Evolutionary conservation across 768 basidiomycete genomes (phyloP).

Genomic region (Tulasnella calospora): DNA sequence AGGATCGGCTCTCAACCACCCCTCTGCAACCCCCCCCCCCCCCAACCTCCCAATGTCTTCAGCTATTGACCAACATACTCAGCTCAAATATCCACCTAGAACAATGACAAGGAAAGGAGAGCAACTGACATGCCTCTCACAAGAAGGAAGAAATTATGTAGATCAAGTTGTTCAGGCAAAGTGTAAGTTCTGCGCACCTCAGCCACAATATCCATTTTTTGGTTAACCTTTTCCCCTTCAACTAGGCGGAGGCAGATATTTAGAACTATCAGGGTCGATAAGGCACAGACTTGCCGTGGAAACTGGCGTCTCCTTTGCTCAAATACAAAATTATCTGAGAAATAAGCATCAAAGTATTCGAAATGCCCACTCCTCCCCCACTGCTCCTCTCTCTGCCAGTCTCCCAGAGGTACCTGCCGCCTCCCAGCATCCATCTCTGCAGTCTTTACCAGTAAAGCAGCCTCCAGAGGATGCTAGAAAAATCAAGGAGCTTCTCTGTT

Average conservation of each 20-base stretch:
- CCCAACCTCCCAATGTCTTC: background rate
- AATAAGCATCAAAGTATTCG: background rate
- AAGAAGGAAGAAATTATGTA: background rate
- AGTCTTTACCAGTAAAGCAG: background rate
- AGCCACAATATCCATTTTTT: background rate
- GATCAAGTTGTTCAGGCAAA: background rate
- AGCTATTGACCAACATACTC: background rate
- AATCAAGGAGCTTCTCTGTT: background rate
- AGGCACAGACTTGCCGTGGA: background rate
- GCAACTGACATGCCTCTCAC: background rate
- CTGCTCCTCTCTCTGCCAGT: background rate
- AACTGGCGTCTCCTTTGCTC: background rate
- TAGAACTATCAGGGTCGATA: background rate
- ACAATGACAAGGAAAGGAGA: background rate
- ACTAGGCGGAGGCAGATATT: background rate
- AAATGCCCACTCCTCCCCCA: background rate
- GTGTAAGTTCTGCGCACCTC: background rate
- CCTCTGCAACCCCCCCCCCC: background rate
- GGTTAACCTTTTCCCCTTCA: background rate
- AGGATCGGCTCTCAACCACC: background rate
- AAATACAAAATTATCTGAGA: background rate
- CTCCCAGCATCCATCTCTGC: background rate
- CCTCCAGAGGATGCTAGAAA: background rate
- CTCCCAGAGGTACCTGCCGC: background rate
- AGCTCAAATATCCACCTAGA: background rate